Percentiles rank a stretch among this genome's conserved stretches.
These are phyloP conservation scores for Globisporangium barbulae DNA, from an alignment of 352 stramenopile genomes.

Conservation along the genomic window DNA sequence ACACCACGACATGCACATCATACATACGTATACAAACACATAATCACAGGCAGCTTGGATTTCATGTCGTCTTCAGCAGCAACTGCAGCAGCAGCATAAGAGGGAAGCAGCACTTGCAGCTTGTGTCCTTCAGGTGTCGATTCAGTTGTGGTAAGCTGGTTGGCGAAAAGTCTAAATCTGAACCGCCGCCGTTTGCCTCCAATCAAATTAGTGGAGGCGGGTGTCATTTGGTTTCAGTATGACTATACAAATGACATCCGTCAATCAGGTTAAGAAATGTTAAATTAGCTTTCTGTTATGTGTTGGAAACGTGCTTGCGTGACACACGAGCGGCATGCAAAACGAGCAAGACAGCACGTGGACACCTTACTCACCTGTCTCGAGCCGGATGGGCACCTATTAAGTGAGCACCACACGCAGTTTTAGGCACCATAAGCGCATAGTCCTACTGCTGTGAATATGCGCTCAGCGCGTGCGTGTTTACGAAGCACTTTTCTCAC, in stretches of 20 bases:
- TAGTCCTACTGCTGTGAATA: neutral
- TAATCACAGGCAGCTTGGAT: neutral
- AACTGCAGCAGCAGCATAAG: slow-evolving; percentile 12
- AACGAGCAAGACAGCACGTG: neutral
- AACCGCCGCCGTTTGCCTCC: neutral
- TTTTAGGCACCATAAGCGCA: neutral
- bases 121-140: neutral
- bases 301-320: neutral
- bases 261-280: neutral
- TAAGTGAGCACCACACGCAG: neutral
- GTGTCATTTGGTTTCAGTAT: slow-evolving; percentile 8
- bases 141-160: neutral
- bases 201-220: slow-evolving; percentile 10
- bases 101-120: neutral
- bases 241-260: neutral
- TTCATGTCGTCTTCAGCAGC: neutral
- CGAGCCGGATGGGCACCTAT: neutral
- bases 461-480: neutral
- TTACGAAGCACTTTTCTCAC: slow-evolving; percentile 9
- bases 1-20: neutral
- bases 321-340: neutral
- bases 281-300: neutral
- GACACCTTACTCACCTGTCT: neutral
- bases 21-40: neutral
- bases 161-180: neutral